These are phyloP conservation scores for Tephrocybe sp. DNA, from an alignment of 768 basidiomycete genomes.

Conservation along the genomic window DNA sequence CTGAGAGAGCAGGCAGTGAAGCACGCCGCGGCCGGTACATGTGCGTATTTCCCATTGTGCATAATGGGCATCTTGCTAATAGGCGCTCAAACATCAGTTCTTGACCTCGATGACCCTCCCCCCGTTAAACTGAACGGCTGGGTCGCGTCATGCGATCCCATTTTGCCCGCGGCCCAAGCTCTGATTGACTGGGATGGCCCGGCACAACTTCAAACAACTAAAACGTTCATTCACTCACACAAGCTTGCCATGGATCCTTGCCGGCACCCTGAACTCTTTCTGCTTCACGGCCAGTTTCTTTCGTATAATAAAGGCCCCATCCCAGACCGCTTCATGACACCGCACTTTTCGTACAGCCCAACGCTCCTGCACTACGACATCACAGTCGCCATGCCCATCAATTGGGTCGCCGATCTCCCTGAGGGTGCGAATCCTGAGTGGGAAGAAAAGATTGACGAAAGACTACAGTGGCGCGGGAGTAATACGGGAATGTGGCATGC, in stretches of 20 bases:
- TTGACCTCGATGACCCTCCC: slow-evolving; percentile 32
- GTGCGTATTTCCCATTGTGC: slow-evolving; percentile 24
- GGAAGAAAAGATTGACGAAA: slow-evolving; percentile 55
- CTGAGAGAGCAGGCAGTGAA: slow-evolving; percentile 31
- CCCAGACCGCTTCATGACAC: slow-evolving; percentile 40
- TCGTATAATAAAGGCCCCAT: slow-evolving; percentile 45
- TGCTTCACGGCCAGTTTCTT: slow-evolving; percentile 51
- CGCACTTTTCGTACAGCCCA: slow-evolving; percentile 50
- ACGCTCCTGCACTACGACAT: slow-evolving; percentile 55
- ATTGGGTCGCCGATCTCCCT: slow-evolving; percentile 40
- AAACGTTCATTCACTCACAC: slow-evolving; percentile 50
- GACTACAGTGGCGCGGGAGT: slow-evolving; percentile 70
- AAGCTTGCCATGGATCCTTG: slow-evolving; percentile 47
- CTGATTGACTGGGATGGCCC: slow-evolving; percentile 27
- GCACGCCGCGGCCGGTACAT: slow-evolving; percentile 36
- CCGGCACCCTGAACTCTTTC: slow-evolving; percentile 35
- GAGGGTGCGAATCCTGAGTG: slow-evolving; percentile 51
- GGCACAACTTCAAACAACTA: slow-evolving; percentile 17
- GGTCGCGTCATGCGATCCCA: slow-evolving; percentile 36
- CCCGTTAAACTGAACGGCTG: slow-evolving; percentile 33
- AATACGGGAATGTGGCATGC: slow-evolving; percentile 65
- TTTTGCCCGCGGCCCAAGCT: slow-evolving; percentile 29
- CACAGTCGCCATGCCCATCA: slow-evolving; percentile 41
- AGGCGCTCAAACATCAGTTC: slow-evolving; percentile 18
- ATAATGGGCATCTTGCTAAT: background rate